Evolutionary conservation across 2,329 filamentous ascomycete species (phyloP).

Genomic region (Aureobasidium musti): DNA sequence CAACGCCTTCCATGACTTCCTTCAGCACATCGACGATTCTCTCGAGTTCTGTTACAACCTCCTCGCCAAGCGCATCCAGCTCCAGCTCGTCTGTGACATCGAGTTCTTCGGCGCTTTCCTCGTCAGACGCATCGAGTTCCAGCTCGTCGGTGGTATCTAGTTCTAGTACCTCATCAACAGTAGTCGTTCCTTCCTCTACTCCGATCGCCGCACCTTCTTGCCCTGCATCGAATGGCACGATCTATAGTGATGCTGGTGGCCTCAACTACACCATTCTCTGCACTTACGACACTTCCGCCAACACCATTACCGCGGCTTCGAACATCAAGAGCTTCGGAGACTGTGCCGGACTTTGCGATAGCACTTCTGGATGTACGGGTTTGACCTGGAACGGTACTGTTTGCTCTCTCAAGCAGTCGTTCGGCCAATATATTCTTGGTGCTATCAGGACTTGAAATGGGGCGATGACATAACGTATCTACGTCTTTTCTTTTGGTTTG

Average conservation of each 20-base stretch:
- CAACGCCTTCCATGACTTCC: conserved; percentile 2
- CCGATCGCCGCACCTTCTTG: conserved; percentile 29
- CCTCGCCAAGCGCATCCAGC: neutral
- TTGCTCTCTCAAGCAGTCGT: conserved; percentile 15
- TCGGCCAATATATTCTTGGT: conserved; percentile 21
- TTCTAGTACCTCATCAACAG: neutral
- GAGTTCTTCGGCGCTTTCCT: neutral
- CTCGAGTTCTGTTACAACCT: neutral
- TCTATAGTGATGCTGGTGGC: conserved; percentile 32
- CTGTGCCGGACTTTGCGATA: conserved; percentile 3
- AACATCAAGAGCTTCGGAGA: neutral
- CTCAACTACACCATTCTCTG: neutral
- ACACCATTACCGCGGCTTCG: neutral
- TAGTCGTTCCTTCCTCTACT: neutral
- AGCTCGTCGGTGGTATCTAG: neutral
- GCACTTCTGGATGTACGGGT: conserved; percentile 1
- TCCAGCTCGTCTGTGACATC: neutral
- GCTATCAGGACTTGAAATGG: neutral
- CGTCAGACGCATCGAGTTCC: neutral
- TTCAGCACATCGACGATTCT: conserved; percentile 8
- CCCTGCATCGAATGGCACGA: conserved; percentile 34
- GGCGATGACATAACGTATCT: too few species aligned
- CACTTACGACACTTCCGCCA: conserved; percentile 6
- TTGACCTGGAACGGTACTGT: conserved; percentile 14
- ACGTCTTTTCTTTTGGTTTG: too few species aligned